phyloP scores from a whole-genome alignment of 2,329 filamentous ascomycete species.

The Curvularia sp. region DNA sequence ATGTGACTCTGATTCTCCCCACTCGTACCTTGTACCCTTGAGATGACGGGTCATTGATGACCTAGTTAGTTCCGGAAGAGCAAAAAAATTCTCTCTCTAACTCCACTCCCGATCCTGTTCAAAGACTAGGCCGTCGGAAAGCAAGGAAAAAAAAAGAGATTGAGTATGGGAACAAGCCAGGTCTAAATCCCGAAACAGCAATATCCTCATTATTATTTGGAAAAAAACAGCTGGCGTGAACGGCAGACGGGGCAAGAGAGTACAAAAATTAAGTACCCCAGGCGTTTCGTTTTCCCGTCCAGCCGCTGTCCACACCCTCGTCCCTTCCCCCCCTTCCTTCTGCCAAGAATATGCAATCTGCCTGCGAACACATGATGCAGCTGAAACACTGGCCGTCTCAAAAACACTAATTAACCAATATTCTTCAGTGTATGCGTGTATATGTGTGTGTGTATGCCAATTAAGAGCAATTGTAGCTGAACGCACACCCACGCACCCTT shows the following conservation, averaged over 20 bases:
- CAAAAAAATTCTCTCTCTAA: background rate
- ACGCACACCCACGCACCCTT: too few species aligned
- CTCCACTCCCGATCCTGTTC: background rate
- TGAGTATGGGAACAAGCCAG: slow-evolving; percentile 1
- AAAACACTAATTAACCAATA: background rate
- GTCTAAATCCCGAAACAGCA: slow-evolving; percentile 10
- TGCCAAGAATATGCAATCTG: slow-evolving; percentile 6
- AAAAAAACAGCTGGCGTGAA: background rate
- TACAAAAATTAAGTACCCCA: background rate
- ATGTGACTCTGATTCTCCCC: background rate
- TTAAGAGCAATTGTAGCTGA: background rate
- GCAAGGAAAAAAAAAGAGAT: background rate
- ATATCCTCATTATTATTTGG: background rate
- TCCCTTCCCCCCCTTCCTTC: background rate
- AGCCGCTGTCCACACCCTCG: background rate
- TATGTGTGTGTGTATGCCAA: background rate
- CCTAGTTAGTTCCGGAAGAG: slow-evolving; percentile 9
- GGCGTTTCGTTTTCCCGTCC: background rate
- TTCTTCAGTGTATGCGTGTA: background rate
- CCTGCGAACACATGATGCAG: slow-evolving; percentile 18
- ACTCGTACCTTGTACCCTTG: background rate
- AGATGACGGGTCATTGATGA: background rate
- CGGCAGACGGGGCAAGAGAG: background rate
- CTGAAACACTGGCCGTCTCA: slow-evolving; percentile 12
- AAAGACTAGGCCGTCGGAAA: background rate